phyloP scores from a whole-genome alignment of 2,329 filamentous ascomycete species.

The Didymella arachidicola region DNA sequence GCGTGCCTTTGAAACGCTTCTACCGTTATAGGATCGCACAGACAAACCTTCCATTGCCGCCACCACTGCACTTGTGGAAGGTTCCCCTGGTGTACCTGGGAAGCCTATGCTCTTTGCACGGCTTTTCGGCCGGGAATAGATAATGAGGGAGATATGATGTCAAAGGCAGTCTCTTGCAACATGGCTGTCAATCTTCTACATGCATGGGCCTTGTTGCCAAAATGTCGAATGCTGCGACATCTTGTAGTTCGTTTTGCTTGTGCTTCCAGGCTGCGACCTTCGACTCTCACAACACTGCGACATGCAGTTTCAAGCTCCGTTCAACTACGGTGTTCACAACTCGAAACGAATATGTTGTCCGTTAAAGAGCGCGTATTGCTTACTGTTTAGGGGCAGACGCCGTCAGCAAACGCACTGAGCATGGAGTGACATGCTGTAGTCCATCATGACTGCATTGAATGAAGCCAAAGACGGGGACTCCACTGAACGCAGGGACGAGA shows the following conservation, averaged over 20 bases:
- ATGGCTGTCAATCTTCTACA: constrained; percentile 4
- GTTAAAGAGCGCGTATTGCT: not conserved
- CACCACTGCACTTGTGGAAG: constrained; percentile 9
- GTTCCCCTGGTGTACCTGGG: constrained; percentile 20
- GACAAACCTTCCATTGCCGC: constrained; percentile 21
- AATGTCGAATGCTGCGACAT: not conserved
- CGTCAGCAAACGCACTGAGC: not conserved
- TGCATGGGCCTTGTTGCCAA: constrained; percentile 7
- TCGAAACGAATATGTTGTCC: not conserved
- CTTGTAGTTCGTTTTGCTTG: constrained; percentile 4
- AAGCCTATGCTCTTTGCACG: not conserved
- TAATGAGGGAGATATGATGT: not conserved
- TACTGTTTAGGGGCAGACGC: not conserved
- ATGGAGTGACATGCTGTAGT: not conserved
- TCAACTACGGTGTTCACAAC: not conserved
- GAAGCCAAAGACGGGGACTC: not conserved
- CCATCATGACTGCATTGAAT: not conserved
- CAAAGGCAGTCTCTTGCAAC: not conserved
- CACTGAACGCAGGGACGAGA: not conserved
- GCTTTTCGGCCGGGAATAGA: constrained; percentile 10
- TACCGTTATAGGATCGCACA: constrained; percentile 13
- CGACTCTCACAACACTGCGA: constrained; percentile 11
- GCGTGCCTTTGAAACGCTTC: constrained; percentile 39
- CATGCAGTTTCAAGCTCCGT: constrained; percentile 13
- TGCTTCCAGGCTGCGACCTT: constrained; percentile 12